A percentile compares a stretch with the other conserved stretches of the same genome.
phyloP scores from a whole-genome alignment of 225 moss, liverwort and hornwort species.

The Antitrichia curtipendula region DNA sequence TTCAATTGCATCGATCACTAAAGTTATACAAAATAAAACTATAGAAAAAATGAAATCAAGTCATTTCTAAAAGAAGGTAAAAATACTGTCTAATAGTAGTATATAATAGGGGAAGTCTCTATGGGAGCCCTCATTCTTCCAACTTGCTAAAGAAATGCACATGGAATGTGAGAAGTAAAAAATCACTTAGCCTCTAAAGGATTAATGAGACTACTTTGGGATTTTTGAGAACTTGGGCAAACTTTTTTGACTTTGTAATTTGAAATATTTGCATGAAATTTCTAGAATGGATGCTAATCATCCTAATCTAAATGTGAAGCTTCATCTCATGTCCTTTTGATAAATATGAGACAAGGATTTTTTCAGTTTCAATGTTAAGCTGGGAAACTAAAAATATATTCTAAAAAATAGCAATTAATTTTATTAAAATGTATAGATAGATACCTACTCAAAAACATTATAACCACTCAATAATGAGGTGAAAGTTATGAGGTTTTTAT shows the following conservation, averaged over 20 bases:
- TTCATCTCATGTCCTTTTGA: neutral
- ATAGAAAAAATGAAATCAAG: neutral
- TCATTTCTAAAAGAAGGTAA: neutral
- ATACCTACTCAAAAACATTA: neutral
- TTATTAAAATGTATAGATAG: neutral
- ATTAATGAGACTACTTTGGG: neutral
- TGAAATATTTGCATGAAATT: neutral
- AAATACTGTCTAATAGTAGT: neutral
- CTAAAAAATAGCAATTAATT: too few species aligned
- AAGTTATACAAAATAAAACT: neutral
- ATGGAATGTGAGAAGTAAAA: neutral
- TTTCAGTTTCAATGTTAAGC: too few species aligned
- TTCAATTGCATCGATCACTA: too few species aligned
- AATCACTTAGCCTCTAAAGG: neutral
- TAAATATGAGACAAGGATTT: neutral
- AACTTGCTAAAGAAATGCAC: neutral
- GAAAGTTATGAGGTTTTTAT: neutral
- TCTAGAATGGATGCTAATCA: neutral
- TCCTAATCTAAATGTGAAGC: neutral
- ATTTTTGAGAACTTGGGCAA: accelerated
- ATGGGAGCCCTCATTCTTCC: too few species aligned
- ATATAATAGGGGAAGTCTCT: accelerated
- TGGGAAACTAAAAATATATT: too few species aligned
- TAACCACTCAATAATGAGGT: neutral
- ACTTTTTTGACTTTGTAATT: neutral